Percentiles rank a stretch among this genome's conserved stretches.
Conservation (phyloP, 306 rosid species). For the Astragalus glycyphyllos region DNA sequence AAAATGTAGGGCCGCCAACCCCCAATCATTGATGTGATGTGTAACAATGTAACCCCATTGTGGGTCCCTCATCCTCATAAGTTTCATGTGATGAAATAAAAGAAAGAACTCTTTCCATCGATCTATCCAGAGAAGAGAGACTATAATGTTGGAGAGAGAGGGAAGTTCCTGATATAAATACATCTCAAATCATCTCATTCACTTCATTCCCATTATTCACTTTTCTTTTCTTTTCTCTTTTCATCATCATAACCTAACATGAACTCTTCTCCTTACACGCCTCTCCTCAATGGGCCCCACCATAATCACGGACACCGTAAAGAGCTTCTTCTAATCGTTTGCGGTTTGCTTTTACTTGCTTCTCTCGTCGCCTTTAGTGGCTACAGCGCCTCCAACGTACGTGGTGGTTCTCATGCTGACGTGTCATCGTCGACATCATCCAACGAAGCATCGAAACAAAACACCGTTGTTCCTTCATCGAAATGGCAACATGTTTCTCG, state of each 20-base stretch:
- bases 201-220: too few relatives aligned
- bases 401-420: slow-evolving; percentile 1
- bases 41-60: background rate
- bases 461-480: slow-evolving; percentile 30
- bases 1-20: background rate
- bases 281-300: slow-evolving; percentile 51
- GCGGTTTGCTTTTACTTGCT: slow-evolving; percentile 54
- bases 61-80: background rate
- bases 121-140: too few relatives aligned
- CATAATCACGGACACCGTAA: slow-evolving; percentile 34
- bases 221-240: background rate
- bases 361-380: slow-evolving; percentile 49
- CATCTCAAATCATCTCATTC: background rate
- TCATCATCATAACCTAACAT: background rate
- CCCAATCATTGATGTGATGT: slow-evolving; percentile 28
- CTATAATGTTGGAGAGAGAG: too few relatives aligned
- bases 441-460: background rate
- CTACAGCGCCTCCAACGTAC: background rate
- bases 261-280: slow-evolving; percentile 24
- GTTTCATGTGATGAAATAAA: slow-evolving; percentile 34
- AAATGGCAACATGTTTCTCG: slow-evolving; percentile 51
- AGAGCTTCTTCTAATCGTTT: slow-evolving; percentile 31
- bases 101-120: too few relatives aligned
- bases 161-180: too few relatives aligned
- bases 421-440: slow-evolving; percentile 3